Evolutionary conservation across 441 rosid species (phyloP).

Genomic region (Macaranga tanarius): DNA sequence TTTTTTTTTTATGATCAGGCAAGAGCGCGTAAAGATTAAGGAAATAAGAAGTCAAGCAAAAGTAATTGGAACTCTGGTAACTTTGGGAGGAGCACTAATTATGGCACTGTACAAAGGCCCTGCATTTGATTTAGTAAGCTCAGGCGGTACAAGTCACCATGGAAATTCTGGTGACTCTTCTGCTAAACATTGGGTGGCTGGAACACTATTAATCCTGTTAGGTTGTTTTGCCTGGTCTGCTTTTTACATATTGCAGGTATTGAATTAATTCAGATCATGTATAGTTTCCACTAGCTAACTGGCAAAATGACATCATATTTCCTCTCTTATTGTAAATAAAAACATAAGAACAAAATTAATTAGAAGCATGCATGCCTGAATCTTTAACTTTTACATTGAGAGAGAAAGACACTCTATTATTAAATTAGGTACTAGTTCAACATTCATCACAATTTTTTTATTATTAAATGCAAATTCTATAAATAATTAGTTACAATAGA

Average conservation of each 20-base stretch:
- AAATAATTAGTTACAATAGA: too few species aligned
- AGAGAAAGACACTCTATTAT: too few species aligned
- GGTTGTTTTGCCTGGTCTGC: conserved; percentile 72
- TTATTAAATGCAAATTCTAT: too few species aligned
- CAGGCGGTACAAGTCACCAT: conserved; percentile 24
- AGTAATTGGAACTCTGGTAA: conserved; percentile 55
- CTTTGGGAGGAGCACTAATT: conserved; percentile 58
- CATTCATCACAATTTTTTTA: too few species aligned
- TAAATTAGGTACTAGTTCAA: too few species aligned
- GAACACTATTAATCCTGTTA: conserved; percentile 56
- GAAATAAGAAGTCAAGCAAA: conserved; percentile 56
- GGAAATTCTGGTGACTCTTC: conserved; percentile 26
- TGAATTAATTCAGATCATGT: background rate
- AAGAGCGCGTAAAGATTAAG: conserved; percentile 50
- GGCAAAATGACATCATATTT: too few species aligned
- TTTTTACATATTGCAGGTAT: conserved; percentile 63
- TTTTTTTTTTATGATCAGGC: conserved; percentile 26
- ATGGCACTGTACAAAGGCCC: conserved; percentile 76
- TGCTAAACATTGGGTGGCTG: conserved; percentile 51
- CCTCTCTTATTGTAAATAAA: too few species aligned
- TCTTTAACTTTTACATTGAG: too few species aligned
- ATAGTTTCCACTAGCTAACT: too few species aligned
- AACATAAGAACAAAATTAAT: too few species aligned
- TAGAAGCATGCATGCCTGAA: too few species aligned
- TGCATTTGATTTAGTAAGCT: conserved; percentile 40